A percentile compares a stretch with the other conserved stretches of the same genome.
These are phyloP conservation scores for Pestalotiopsis fici DNA, from an alignment of 2,329 filamentous ascomycete species.

Conservation along the genomic window DNA sequence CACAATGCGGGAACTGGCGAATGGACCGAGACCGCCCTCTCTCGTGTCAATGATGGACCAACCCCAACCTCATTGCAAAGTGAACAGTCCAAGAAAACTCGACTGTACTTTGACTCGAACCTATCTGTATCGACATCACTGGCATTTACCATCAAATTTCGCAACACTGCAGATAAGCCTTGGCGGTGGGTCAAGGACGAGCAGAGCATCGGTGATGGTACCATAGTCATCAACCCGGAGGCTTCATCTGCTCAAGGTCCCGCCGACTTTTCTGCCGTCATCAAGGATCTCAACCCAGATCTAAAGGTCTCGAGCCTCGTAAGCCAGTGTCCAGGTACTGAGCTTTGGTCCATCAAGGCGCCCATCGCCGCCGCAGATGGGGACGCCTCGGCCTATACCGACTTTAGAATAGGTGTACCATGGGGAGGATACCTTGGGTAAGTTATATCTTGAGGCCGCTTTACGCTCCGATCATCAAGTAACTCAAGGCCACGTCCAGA, in stretches of 20 bases:
- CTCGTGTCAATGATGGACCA: slow-evolving; percentile 20
- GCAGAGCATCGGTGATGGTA: slow-evolving; percentile 63
- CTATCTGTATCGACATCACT: slow-evolving; percentile 50
- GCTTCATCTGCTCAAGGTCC: slow-evolving; percentile 20
- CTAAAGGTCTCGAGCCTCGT: slow-evolving; percentile 54
- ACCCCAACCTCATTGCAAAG: slow-evolving; percentile 54
- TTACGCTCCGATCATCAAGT: no score
- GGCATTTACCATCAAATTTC: slow-evolving; percentile 73
- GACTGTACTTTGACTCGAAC: slow-evolving; percentile 55
- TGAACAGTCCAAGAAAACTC: slow-evolving; percentile 30
- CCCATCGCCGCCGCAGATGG: slow-evolving; percentile 57
- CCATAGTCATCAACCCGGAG: slow-evolving; percentile 52
- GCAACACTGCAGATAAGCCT: slow-evolving; percentile 46
- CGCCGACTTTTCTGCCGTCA: slow-evolving; percentile 53
- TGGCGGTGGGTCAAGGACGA: slow-evolving; percentile 76
- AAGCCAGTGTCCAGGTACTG: slow-evolving; percentile 69
- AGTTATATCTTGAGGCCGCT: slow-evolving; percentile 16
- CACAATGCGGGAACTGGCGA: slow-evolving; percentile 58
- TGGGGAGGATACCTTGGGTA: slow-evolving; percentile 57
- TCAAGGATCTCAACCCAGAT: slow-evolving; percentile 57
- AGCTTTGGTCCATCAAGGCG: slow-evolving; percentile 69
- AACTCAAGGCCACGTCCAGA: slow-evolving; percentile 33
- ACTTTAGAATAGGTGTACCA: slow-evolving; percentile 63
- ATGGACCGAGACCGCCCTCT: slow-evolving; percentile 54
- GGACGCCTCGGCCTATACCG: slow-evolving; percentile 57